phyloP scores from a whole-genome alignment of 1,284 basidiomycete genomes.

The Puccinia horiana region DNA sequence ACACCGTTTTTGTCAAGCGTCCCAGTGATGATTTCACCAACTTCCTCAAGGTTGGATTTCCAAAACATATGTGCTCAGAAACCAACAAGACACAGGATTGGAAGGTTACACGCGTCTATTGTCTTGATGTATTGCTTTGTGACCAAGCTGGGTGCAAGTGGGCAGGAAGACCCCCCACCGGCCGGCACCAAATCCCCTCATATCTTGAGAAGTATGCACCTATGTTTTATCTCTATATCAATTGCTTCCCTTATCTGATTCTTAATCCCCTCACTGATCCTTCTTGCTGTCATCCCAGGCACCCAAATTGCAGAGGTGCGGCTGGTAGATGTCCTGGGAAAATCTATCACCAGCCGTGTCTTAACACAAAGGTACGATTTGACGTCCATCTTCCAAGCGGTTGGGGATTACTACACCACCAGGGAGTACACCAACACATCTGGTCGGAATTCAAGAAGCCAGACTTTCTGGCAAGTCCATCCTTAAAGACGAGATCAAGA shows the following conservation, averaged over 20 bases:
- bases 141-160: background rate
- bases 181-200: background rate
- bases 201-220: background rate
- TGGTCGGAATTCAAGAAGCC: background rate
- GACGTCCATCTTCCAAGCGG: background rate
- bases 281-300: too few species aligned
- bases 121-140: background rate
- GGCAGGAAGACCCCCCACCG: background rate
- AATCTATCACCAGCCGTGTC: background rate
- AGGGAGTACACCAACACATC: background rate
- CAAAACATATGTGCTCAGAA: too few species aligned
- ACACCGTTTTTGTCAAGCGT: too few species aligned
- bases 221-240: background rate
- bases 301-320: background rate
- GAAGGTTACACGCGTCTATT: too few species aligned
- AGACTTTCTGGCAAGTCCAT: background rate
- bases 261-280: too few species aligned
- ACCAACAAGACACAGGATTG: too few species aligned
- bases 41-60: too few species aligned
- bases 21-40: too few species aligned
- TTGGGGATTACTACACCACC: background rate
- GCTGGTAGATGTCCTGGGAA: background rate
- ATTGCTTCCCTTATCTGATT: background rate
- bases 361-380: background rate
- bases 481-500: background rate